These are phyloP conservation scores for Tylopilus plumbeoviolaceoides DNA, from an alignment of 768 basidiomycete species.

Conservation along the genomic window DNA sequence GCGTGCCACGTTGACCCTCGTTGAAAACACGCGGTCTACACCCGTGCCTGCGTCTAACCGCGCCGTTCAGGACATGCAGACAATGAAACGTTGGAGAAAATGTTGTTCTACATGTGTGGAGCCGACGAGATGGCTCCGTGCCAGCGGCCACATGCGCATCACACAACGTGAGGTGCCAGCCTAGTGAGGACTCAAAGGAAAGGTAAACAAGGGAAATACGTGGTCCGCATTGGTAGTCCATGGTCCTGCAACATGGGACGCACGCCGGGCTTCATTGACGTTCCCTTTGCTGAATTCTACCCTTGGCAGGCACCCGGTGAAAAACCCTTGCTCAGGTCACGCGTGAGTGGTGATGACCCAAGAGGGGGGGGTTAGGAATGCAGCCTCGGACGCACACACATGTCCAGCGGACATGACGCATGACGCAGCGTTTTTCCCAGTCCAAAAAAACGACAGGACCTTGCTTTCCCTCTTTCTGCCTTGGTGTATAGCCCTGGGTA, in stretches of 20 bases:
- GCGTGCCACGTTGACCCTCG: constrained; percentile 13
- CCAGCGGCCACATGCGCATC: background rate
- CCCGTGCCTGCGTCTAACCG: constrained; percentile 1
- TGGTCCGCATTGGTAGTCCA: background rate
- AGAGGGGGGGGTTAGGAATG: constrained; percentile 4
- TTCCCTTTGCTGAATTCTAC: background rate
- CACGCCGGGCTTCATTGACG: background rate
- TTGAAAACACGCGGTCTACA: constrained; percentile 23
- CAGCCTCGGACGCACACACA: constrained; percentile 2
- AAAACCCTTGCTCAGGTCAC: background rate
- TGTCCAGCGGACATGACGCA: constrained; percentile 21
- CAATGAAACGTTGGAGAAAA: background rate
- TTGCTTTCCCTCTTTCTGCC: background rate
- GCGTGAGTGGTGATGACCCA: constrained; percentile 10
- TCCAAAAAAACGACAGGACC: background rate
- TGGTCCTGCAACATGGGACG: constrained; percentile 4
- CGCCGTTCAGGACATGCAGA: background rate
- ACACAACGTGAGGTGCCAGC: background rate
- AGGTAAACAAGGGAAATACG: too few relatives aligned
- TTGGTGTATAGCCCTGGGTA: constrained; percentile 1
- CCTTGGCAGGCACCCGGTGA: constrained; percentile 6
- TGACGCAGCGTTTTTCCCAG: constrained; percentile 12
- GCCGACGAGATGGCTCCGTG: background rate
- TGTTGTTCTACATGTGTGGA: too few relatives aligned
- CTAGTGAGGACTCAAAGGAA: too few relatives aligned